phyloP scores from a whole-genome alignment of 176 grass and related monocot species.

The Puya raimondii region DNA sequence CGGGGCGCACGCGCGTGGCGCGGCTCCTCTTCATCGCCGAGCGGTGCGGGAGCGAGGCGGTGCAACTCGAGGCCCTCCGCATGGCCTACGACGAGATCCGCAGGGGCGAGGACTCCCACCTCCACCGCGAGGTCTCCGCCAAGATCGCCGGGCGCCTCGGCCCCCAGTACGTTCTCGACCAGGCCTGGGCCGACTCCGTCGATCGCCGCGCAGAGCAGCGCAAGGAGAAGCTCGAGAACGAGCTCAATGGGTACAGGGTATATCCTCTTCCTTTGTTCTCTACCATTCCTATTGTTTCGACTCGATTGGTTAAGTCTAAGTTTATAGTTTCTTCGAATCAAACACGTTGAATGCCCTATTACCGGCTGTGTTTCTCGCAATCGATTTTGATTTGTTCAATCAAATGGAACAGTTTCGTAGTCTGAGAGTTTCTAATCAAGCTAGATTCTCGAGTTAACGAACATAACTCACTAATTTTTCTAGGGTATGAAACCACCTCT shows the following conservation, averaged over 20 bases:
- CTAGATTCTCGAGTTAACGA: too few relatives aligned
- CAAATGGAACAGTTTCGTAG: too few relatives aligned
- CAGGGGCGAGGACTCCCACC: conserved; percentile 47
- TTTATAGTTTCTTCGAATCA: too few relatives aligned
- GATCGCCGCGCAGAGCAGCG: conserved; percentile 46
- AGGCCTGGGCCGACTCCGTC: conserved; percentile 48
- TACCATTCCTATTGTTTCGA: background rate
- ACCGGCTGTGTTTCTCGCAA: too few relatives aligned
- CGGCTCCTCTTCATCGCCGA: conserved; percentile 75
- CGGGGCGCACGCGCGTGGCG: conserved; percentile 51
- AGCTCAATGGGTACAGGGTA: conserved; percentile 87
- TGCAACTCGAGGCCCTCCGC: conserved; percentile 70
- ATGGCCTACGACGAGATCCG: conserved; percentile 86
- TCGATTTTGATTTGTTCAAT: too few relatives aligned
- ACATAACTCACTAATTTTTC: too few relatives aligned
- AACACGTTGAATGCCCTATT: too few relatives aligned
- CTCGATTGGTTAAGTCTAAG: background rate
- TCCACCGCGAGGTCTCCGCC: conserved; percentile 42
- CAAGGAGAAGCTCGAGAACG: conserved; percentile 92
- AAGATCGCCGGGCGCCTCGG: conserved; percentile 53
- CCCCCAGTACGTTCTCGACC: conserved; percentile 39
- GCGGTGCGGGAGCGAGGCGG: conserved; percentile 44
- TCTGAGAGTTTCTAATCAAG: too few relatives aligned
- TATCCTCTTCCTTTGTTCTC: background rate
- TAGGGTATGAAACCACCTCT: too few relatives aligned